Percentiles rank a stretch among this genome's conserved stretches.
These are phyloP conservation scores for Fusarium continuum DNA, from an alignment of 2,329 filamentous ascomycete species.

Conservation along the genomic window DNA sequence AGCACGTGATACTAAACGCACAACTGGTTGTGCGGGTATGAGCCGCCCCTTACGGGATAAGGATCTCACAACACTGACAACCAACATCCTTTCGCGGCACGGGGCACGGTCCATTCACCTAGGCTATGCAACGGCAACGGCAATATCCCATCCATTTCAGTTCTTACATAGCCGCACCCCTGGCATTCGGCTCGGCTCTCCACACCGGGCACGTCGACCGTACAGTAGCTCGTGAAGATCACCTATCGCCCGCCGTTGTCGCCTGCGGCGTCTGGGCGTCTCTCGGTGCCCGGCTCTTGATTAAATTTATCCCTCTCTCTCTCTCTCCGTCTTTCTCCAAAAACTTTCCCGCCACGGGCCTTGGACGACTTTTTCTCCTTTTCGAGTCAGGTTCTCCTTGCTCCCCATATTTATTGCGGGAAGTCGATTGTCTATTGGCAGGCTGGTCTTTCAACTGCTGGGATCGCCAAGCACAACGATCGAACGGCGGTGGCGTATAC, in stretches of 20 bases:
- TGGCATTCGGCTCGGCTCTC: slow-evolving; percentile 16
- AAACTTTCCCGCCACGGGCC: neutral
- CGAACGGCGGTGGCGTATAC: slow-evolving; percentile 2
- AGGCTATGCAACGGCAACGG: neutral
- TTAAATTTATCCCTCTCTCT: neutral
- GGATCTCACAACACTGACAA: slow-evolving; percentile 2
- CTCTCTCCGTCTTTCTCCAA: neutral
- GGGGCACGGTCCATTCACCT: slow-evolving; percentile 17
- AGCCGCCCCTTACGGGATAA: slow-evolving; percentile 21
- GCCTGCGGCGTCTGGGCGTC: slow-evolving; percentile 14
- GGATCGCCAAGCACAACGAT: slow-evolving; percentile 3
- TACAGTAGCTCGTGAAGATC: slow-evolving; percentile 19
- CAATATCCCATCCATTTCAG: neutral
- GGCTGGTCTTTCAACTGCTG: neutral
- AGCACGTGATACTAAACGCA: too few relatives aligned
- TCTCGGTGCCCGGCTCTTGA: slow-evolving; percentile 9
- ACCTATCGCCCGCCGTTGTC: slow-evolving; percentile 1
- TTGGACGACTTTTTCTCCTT: slow-evolving; percentile 16
- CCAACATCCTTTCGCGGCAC: slow-evolving; percentile 10
- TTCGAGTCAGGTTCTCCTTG: slow-evolving; percentile 7
- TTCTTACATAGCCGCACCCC: neutral
- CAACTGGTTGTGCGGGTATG: too few relatives aligned
- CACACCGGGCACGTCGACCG: slow-evolving; percentile 18
- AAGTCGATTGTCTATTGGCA: neutral
- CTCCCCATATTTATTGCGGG: neutral